Percentiles rank a stretch among this genome's conserved stretches.
Evolutionary conservation across 2,329 filamentous ascomycete genomes (phyloP).

Genomic region (Orbilia blumenaviensis): DNA sequence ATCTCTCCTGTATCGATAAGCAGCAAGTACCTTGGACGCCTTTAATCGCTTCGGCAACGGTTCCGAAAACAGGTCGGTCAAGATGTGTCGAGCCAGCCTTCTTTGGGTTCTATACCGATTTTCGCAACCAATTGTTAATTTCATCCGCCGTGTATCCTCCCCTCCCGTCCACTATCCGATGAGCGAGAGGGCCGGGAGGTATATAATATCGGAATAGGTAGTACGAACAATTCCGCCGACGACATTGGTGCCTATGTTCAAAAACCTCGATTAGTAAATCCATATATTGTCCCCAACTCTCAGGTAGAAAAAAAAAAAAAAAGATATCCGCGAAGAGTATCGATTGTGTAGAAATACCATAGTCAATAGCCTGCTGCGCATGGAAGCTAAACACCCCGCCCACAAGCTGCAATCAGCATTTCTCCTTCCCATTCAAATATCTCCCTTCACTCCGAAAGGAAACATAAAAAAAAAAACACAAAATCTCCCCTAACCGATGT

Average conservation of each 20-base stretch:
- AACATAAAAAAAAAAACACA: too few relatives aligned
- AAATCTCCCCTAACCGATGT: too few relatives aligned
- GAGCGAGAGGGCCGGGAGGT: too few relatives aligned
- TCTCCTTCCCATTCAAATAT: neutral
- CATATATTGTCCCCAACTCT: conserved; percentile 25
- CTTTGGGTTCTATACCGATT: conserved; percentile 77
- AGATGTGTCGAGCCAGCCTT: conserved; percentile 93
- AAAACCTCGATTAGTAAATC: conserved; percentile 59
- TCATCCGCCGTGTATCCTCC: neutral
- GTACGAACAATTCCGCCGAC: conserved; percentile 78
- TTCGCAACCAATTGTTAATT: neutral
- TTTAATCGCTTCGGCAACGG: conserved; percentile 86
- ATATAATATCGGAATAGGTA: neutral
- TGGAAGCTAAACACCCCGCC: conserved; percentile 77
- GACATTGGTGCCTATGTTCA: conserved; percentile 82
- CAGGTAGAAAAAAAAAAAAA: conserved; percentile 56
- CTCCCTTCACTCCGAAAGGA: neutral
- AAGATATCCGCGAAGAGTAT: too few relatives aligned
- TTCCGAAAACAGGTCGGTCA: conserved; percentile 90
- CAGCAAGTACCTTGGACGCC: conserved; percentile 65
- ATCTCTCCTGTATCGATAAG: neutral
- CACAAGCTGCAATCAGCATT: conserved; percentile 20
- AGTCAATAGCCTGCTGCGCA: conserved; percentile 96
- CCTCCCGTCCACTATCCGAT: neutral
- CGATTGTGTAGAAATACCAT: conserved; percentile 80